Evolutionary conservation across 2,329 filamentous ascomycete genomes (phyloP), one percentile per base, ranked within the genome.

Genomic region (Epichloe glyceriae): DNA sequence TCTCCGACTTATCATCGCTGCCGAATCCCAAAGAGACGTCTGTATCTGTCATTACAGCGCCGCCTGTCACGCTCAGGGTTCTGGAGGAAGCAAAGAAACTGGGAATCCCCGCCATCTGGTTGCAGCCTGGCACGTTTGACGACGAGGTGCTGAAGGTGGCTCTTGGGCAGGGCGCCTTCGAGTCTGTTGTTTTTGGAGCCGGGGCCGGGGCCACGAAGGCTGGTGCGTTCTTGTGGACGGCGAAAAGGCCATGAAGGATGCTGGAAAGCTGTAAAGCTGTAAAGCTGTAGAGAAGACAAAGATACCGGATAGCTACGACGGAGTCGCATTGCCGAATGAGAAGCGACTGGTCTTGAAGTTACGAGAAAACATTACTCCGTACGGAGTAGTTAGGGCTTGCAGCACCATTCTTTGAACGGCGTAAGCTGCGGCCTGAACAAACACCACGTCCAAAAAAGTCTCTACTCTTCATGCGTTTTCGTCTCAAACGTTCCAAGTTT

Each of bases 211-310:
- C 7, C 67, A 71, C 47, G 86, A 90, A 61, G 88, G 88, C 1
- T 94, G 88, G 86, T 95, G 88, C 67, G 85, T 95, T 22, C 73
- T 95, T 43, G 86, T 94, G 11, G 87, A 95, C 66, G 88, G 88
- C 0, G 86, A 90, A 57, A 71, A 67, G 61, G 82, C 79, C 1
- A 59, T 85, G 59, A 73, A 70, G 61, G 72, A 66, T 39, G 78
- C 73, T 17, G 79, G 76, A 33, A 81, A 79, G 68, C 61, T 78
- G 50, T 72, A 54, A n/a, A n/a, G 78, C 73, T 17, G 79, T 76
- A 33, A 81, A 79, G 68, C 61, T 78, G 50, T 72, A 54, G 60
- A 38, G 19, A 7, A 42, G n/a, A 34, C 40, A 17, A 42, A 42
- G 30, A 30, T 30, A 30, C 22, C 6, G 22, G 22, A 26, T 26